These are phyloP conservation scores for Diaporthe caulivora DNA, from an alignment of 2,329 filamentous ascomycete genomes.

Conservation along the genomic window DNA sequence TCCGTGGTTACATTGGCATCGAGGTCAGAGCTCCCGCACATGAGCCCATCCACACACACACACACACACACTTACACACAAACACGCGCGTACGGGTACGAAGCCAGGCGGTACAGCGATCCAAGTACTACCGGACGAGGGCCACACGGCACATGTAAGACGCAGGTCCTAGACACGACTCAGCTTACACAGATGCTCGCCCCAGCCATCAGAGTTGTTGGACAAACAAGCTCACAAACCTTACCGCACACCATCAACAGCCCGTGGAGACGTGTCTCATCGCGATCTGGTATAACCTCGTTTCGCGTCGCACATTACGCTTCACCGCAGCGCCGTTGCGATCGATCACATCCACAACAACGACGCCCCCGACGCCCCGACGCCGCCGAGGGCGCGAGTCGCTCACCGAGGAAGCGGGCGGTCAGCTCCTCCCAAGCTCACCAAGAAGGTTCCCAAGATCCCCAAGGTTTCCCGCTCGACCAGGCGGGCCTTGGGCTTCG, in stretches of 20 bases:
- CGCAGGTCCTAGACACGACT: slow-evolving; percentile 31
- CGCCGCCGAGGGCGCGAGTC: slow-evolving; percentile 18
- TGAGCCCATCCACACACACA: neutral
- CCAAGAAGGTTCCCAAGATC: neutral
- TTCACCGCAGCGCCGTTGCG: slow-evolving; percentile 27
- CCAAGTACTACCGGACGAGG: neutral
- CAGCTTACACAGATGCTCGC: slow-evolving; percentile 16
- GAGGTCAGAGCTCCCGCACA: slow-evolving; percentile 21
- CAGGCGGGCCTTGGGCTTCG: slow-evolving; percentile 1
- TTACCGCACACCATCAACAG: slow-evolving; percentile 17
- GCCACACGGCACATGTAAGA: slow-evolving; percentile 9
- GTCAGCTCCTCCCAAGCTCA: slow-evolving; percentile 12
- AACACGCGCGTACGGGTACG: slow-evolving; percentile 1
- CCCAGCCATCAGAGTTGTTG: neutral
- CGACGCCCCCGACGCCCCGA: neutral
- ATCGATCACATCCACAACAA: neutral
- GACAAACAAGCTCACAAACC: slow-evolving; percentile 19
- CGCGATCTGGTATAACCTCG: slow-evolving; percentile 35
- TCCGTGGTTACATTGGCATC: slow-evolving; percentile 24
- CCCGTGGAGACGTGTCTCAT: slow-evolving; percentile 21
- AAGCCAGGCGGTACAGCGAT: slow-evolving; percentile 10
- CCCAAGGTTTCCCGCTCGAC: slow-evolving; percentile 17
- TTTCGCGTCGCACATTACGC: slow-evolving; percentile 27
- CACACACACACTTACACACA: neutral
- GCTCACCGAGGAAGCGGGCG: slow-evolving; percentile 4